A percentile compares a stretch with the other conserved stretches of the same genome.
Evolutionary conservation across 495 filamentous ascomycete genomes (phyloP).

Genomic region (Annulohypoxylon stygium): DNA sequence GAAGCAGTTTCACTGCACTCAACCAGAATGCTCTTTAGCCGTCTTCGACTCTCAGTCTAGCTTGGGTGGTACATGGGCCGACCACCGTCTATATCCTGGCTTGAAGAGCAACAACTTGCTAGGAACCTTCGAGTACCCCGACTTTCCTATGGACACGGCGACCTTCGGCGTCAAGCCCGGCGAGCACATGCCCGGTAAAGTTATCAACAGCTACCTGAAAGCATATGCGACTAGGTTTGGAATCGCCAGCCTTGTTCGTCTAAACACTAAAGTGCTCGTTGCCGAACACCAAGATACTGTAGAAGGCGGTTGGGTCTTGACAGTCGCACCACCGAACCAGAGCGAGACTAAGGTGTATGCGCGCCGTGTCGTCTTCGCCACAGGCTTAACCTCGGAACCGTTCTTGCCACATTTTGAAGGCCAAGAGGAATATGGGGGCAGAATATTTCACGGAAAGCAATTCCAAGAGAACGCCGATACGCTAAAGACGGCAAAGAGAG

Average conservation of each 20-base stretch:
- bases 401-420: conserved; percentile 52
- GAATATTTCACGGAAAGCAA: conserved; percentile 73
- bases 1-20: conserved; percentile 57
- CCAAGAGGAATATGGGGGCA: conserved; percentile 54
- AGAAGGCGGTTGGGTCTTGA: conserved; percentile 54
- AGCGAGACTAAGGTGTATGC: conserved; percentile 43
- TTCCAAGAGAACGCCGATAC: conserved; percentile 54
- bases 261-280: conserved; percentile 65
- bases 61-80: conserved; percentile 79
- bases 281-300: conserved; percentile 59
- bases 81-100: conserved; percentile 72
- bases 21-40: conserved; percentile 54
- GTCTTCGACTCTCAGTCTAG: conserved; percentile 56
- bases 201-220: conserved; percentile 72
- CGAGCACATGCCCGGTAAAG: conserved; percentile 74
- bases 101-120: conserved; percentile 71
- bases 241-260: conserved; percentile 64
- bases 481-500: conserved; percentile 53
- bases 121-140: conserved; percentile 77
- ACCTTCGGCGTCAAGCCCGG: conserved; percentile 70
- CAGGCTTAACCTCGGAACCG: conserved; percentile 49
- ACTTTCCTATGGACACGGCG: conserved; percentile 75
- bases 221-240: conserved; percentile 68
- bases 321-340: conserved; percentile 39
- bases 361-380: conserved; percentile 47